phyloP scores from a whole-genome alignment of 192 early-diverging fungal genomes.

The Coemansia sp. region DNA sequence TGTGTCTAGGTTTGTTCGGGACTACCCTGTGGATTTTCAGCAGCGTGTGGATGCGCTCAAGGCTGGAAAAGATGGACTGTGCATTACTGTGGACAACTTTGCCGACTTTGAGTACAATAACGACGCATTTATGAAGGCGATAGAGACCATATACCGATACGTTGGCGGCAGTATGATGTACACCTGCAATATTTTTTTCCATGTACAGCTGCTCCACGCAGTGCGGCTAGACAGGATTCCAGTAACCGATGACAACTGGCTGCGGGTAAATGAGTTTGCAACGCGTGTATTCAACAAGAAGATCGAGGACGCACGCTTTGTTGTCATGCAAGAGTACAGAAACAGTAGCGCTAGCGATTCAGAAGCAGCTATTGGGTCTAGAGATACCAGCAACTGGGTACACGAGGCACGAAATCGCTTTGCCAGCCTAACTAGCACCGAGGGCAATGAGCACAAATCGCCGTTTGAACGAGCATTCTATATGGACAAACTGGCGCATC shows the following conservation, averaged over 20 bases:
- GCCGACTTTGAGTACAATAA: conserved; percentile 23
- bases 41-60: conserved; percentile 30
- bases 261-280: conserved; percentile 43
- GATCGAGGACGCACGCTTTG: conserved; percentile 28
- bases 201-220: conserved; percentile 26
- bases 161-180: conserved; percentile 22
- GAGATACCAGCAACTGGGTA: conserved; percentile 2
- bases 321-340: conserved; percentile 36
- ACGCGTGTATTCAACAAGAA: conserved; percentile 38
- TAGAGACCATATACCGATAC: conserved; percentile 25
- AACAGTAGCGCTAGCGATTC: not conserved
- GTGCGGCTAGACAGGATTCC: conserved; percentile 20
- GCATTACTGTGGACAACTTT: conserved; percentile 30
- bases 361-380: not conserved
- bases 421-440: conserved; percentile 11
- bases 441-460: conserved; percentile 23
- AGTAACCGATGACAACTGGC: conserved; percentile 27
- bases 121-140: conserved; percentile 25
- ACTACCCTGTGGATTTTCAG: conserved; percentile 35
- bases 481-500: conserved; percentile 33
- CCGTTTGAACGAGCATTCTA: conserved; percentile 27
- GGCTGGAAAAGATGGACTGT: conserved; percentile 29
- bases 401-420: conserved; percentile 9
- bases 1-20: conserved; percentile 25
- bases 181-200: conserved; percentile 45